Base-by-base conservation (phyloP, 768 basidiomycete genomes). In the Suillus spraguei region DNA sequence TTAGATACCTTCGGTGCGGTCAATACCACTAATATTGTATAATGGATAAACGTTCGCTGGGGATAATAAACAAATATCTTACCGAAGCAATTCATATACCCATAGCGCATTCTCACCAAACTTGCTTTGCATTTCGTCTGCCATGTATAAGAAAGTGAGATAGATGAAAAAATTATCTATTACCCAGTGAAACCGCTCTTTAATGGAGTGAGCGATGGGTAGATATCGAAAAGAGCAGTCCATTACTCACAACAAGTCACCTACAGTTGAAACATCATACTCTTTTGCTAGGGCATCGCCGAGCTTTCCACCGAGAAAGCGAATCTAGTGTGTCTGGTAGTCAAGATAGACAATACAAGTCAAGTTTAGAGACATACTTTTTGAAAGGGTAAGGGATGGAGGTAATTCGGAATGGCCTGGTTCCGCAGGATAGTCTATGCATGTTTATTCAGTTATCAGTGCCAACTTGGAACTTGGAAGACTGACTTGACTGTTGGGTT, bases 271-370 rank as follows among this genome's bases (percentile, higher is more conserved):
- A 6, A 86, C 96, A 69, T 92, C 92, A 68, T 93, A 98, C 71
- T 95, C 91, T 64, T 88, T 86, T 2, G 94, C 94, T 33, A 99
- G 80, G 2, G 92, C 89, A 60, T 87, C 83, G 1, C 97, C 97
- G 1, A 99, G 84, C 76, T 99, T 99, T 17, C 97, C 97, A 3
- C 97, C 97, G 0, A 99, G 80, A 68, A 93, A 94, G 13, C 97
- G 86, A 71, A 99, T 99, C 94, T 95, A 68, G 16, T 46, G 24
- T 47, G 44, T 13, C 33, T 72, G 32, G 60, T 50, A 13, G 33
- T 53, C 39, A 13, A 53, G 28, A 17, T 17, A 28, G 16, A 42
- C 54, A 35, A 42, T n/a, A 10, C 44, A 20, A 5, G 56, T 47
- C 22, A 58, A 52, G 33, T 39, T 47, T 63, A 61, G 61, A 44